Evolutionary conservation across 257 asterid species (phyloP).

Genomic region (Vinca minor): DNA sequence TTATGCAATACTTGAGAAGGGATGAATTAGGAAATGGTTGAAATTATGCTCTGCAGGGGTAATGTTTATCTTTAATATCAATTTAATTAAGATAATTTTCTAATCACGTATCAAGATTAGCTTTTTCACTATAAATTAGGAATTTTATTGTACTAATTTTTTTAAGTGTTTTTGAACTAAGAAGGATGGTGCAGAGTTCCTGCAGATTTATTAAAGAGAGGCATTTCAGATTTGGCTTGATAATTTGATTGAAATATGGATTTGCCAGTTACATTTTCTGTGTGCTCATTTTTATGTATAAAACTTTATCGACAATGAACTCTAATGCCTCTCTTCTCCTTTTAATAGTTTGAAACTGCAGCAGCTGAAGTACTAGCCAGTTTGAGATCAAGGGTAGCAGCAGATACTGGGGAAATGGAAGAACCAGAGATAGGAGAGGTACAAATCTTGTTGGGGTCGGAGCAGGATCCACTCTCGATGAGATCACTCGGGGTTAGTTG

Average conservation of each 20-base stretch:
- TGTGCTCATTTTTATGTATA: not conserved
- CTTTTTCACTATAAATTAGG: not conserved
- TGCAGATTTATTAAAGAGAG: not conserved
- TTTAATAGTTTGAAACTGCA: slow-evolving; percentile 71
- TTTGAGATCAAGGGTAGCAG: slow-evolving; percentile 67
- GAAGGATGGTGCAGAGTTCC: not conserved
- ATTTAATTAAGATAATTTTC: not conserved
- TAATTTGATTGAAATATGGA: not conserved
- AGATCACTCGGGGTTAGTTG: slow-evolving; percentile 81
- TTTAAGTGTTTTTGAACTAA: not conserved
- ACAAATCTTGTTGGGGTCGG: slow-evolving; percentile 78
- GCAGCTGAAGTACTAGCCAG: slow-evolving; percentile 87
- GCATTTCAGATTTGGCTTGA: not conserved
- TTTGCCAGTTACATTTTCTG: not conserved
- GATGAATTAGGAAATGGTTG: not conserved
- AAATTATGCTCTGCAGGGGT: not conserved
- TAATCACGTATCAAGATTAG: not conserved
- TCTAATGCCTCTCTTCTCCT: not conserved
- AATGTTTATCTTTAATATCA: too few species aligned
- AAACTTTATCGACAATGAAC: not conserved
- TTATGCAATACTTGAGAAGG: too few species aligned
- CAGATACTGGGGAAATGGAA: slow-evolving; percentile 81
- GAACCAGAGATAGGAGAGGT: slow-evolving; percentile 88
- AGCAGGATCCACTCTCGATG: slow-evolving; percentile 78
- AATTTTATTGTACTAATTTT: too few species aligned